Base-by-base conservation (phyloP, 148 eudicot species). In the Diospyros kaki region DNA sequence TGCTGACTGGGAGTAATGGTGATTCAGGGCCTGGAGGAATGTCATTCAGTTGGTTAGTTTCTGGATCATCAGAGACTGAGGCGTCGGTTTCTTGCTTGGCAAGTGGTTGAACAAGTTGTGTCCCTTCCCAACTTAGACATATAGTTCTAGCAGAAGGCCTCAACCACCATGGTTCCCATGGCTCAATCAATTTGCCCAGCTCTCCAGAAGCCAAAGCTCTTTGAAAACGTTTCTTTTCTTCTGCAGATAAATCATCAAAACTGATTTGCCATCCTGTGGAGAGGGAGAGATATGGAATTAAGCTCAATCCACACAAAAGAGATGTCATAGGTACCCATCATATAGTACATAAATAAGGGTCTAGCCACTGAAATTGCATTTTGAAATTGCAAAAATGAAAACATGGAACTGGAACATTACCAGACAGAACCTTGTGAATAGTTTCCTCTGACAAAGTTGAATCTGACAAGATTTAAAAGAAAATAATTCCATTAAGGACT, bases 161-260 rank as follows among this genome's bases (percentile, higher is more conserved):
- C 77, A 88, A 81, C 99, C 99, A 95, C 99, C 98, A 93, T 45
- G 97, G 97, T 63, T 92, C 96, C 98, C 98, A 92, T 42, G 94
- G 94, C 79, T 90, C 79, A 45, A 96, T 93, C 80, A 93, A 75
- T 82, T 89, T 96, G 88, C 97, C 87, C 69, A 96, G 80, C 85
- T 96, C 98, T 79, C 98, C 99, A 40, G 90, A 91, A 64, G 89
- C 88, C 75, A 96, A 67, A 5, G 97, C 97, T 80, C 88, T 83
- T 61, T 81, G 90, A 75, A 96, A 93, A 48, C 71, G 84, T 71
- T 87, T 87, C 85, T 83, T 91, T 81, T 91, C 99, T 66, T 89
- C 85, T 9, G 75, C 79, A 68, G 87, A 79, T 58, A 96, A 67
- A 87, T 96, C 94, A 62, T 91, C 93, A 38, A 80, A 80, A 76